Evolutionary conservation across 495 filamentous ascomycete species (phyloP).

Genomic region (Lichina pygmaea): DNA sequence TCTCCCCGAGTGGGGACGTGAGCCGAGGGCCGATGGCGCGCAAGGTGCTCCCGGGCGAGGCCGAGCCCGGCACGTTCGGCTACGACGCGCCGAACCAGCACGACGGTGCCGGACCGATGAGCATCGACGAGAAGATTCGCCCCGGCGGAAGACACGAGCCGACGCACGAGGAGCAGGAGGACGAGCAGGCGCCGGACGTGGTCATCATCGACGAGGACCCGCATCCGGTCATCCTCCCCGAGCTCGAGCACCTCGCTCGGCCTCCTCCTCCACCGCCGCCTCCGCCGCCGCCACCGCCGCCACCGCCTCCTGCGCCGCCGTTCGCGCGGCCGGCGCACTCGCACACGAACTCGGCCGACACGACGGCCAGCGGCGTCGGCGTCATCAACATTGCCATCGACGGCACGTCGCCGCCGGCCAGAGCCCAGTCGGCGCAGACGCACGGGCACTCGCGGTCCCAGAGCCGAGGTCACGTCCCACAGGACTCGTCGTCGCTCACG

Average conservation of each 20-base stretch:
- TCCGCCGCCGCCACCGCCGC: not conserved
- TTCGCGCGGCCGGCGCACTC: not conserved
- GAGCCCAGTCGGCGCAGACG: not conserved
- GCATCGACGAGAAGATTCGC: not conserved
- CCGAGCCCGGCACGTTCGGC: conserved; percentile 1
- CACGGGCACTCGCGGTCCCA: not conserved
- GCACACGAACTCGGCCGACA: not conserved
- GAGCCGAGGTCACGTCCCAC: not conserved
- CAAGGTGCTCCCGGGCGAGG: conserved; percentile 1
- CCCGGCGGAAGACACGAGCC: not conserved
- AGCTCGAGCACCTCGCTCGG: conserved; percentile 1
- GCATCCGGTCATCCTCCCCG: not conserved
- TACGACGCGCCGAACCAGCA: not conserved
- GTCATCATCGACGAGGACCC: not conserved
- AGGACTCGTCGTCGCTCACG: not conserved
- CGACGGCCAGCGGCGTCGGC: not conserved
- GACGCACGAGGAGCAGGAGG: not conserved
- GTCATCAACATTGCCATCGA: conserved; percentile 4
- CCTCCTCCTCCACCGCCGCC: not conserved
- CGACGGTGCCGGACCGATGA: not conserved
- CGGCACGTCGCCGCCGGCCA: not conserved
- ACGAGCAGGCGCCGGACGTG: not conserved
- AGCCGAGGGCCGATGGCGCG: not conserved
- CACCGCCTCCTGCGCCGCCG: not conserved
- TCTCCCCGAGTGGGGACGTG: conserved; percentile 1